Evolutionary conservation across 345 rosid genomes (phyloP).

Genomic region (Eucalyptus erythrocorys): DNA sequence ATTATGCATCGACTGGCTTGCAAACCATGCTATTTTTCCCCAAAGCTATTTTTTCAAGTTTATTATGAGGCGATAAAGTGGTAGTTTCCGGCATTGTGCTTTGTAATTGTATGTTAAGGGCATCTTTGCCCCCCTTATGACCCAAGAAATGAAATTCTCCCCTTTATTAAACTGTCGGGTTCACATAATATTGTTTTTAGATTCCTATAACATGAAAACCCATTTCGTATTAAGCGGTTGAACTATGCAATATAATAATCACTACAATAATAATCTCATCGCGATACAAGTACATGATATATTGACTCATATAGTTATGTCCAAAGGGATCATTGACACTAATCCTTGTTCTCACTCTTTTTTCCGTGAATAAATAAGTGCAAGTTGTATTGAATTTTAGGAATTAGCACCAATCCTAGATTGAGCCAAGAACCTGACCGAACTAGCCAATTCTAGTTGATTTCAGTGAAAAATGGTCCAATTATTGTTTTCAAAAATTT

Average conservation of each 20-base stretch:
- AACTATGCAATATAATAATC: neutral
- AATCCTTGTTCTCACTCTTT: too few relatives aligned
- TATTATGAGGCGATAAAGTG: neutral
- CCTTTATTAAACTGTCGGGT: neutral
- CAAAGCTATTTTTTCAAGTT: too few relatives aligned
- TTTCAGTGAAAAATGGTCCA: fast-evolving
- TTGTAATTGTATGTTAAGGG: neutral
- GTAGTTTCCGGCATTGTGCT: neutral
- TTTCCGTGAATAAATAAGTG: too few relatives aligned
- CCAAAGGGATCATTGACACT: neutral
- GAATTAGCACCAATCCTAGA: neutral
- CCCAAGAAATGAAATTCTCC: neutral
- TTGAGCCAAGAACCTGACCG: neutral
- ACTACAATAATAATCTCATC: neutral
- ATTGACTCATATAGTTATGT: too few relatives aligned
- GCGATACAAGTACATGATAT: fast-evolving
- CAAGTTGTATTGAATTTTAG: too few relatives aligned
- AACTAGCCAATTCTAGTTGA: too few relatives aligned
- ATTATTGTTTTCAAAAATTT: too few relatives aligned
- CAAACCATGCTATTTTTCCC: too few relatives aligned
- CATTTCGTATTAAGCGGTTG: neutral
- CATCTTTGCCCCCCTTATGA: neutral
- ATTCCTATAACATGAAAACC: neutral
- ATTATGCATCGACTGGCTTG: neutral
- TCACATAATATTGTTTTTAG: neutral